These are phyloP conservation scores for Sclerotinia minor DNA, from an alignment of 2,329 filamentous ascomycete species.

Conservation along the genomic window DNA sequence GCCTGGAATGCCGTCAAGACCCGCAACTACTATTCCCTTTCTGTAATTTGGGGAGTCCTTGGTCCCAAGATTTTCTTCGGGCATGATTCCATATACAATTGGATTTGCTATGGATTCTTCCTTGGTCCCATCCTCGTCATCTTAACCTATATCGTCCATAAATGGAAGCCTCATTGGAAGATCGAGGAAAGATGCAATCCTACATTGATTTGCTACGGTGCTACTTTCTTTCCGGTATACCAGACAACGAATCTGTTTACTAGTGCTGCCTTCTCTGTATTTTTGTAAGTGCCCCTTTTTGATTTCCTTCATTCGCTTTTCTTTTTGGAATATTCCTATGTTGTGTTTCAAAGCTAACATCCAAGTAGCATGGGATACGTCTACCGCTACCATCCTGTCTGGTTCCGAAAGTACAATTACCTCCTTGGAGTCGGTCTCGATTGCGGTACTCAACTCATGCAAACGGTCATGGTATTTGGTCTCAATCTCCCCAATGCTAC, in stretches of 20 bases:
- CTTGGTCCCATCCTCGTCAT: slow-evolving; percentile 38
- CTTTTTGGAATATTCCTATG: too few relatives aligned
- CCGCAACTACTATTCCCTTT: slow-evolving; percentile 40
- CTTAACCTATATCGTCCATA: slow-evolving; percentile 37
- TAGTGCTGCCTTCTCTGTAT: slow-evolving; percentile 33
- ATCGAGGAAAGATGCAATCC: slow-evolving; percentile 39
- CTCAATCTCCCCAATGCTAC: slow-evolving; percentile 37
- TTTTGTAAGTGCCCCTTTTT: slow-evolving; percentile 32
- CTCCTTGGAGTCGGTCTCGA: slow-evolving; percentile 72
- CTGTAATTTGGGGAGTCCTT: slow-evolving; percentile 44
- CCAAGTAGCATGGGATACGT: slow-evolving; percentile 18
- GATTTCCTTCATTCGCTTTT: too few relatives aligned
- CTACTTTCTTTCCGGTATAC: slow-evolving; percentile 37
- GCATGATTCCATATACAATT: slow-evolving; percentile 34
- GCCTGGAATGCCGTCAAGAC: slow-evolving; percentile 41
- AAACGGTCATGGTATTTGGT: slow-evolving; percentile 67
- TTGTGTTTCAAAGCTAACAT: background rate
- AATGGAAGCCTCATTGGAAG: slow-evolving; percentile 39
- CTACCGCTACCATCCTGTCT: slow-evolving; percentile 45
- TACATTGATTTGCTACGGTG: slow-evolving; percentile 39
- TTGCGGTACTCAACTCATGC: slow-evolving; percentile 65
- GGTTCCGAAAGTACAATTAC: slow-evolving; percentile 80
- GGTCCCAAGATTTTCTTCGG: slow-evolving; percentile 41
- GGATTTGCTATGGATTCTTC: slow-evolving; percentile 41
- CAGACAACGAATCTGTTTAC: slow-evolving; percentile 40